These are phyloP conservation scores for Trypanosoma brucei DNA, from an alignment of 208 protist genomes.

Conservation along the genomic window DNA sequence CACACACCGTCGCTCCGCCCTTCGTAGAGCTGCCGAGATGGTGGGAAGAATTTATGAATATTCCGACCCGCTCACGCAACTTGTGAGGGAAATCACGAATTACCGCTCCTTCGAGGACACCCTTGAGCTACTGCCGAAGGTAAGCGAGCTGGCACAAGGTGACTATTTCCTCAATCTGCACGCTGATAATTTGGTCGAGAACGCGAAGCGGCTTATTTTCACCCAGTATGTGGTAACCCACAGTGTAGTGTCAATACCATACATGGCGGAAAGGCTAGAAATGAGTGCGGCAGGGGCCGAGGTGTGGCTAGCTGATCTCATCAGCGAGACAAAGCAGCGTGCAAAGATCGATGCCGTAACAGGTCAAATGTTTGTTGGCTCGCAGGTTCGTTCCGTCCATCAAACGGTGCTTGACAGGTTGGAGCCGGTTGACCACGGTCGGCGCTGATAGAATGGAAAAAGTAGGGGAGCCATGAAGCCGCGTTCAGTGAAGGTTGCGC, in stretches of 20 bases:
- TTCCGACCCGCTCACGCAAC: constrained; percentile 80
- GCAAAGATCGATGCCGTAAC: constrained; percentile 90
- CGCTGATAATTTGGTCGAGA: constrained; percentile 67
- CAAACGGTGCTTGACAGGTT: constrained; percentile 71
- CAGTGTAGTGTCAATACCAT: constrained; percentile 79
- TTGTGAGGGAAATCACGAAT: constrained; percentile 62
- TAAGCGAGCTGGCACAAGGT: constrained; percentile 40
- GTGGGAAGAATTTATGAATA: constrained; percentile 80
- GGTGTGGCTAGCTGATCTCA: constrained; percentile 88
- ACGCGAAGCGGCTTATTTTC: constrained; percentile 82
- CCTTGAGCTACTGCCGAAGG: constrained; percentile 68
- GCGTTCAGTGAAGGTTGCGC: neutral
- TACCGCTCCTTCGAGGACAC: constrained; percentile 75
- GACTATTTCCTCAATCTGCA: constrained; percentile 86
- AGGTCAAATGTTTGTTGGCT: constrained; percentile 78
- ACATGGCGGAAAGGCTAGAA: constrained; percentile 75
- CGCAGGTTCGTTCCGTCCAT: constrained; percentile 69
- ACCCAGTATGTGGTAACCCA: constrained; percentile 82
- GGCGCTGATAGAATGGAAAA: neutral
- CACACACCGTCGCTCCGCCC: constrained; percentile 61
- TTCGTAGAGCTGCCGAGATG: constrained; percentile 57
- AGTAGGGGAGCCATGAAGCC: neutral
- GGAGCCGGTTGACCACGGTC: constrained; percentile 37
- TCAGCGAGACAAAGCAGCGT: constrained; percentile 87
- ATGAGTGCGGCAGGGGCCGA: constrained; percentile 72